These are phyloP conservation scores for Aspergillus sp. DNA, from an alignment of 2,329 filamentous ascomycete genomes.

Conservation along the genomic window DNA sequence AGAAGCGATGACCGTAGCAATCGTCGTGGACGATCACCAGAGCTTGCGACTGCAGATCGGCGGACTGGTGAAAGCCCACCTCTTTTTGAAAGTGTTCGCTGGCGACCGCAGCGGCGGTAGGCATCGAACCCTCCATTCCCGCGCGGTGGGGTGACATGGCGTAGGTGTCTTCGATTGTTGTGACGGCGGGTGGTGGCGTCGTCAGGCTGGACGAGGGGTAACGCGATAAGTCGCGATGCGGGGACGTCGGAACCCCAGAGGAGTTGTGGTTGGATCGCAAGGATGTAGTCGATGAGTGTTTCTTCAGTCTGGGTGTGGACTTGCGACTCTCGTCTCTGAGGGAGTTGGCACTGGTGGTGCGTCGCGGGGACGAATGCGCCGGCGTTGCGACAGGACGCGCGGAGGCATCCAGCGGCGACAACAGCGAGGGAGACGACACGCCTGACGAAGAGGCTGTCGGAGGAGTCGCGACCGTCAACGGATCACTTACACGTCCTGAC, in stretches of 20 bases:
- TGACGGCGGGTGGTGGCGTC: conserved; percentile 22
- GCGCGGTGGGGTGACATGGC: conserved; percentile 28
- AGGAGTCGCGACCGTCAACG: conserved; percentile 24
- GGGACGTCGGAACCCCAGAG: conserved; percentile 24
- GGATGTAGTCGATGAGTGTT: conserved; percentile 37
- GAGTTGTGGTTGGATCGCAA: conserved; percentile 33
- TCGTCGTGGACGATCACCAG: conserved; percentile 87
- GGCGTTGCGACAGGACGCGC: conserved; percentile 18
- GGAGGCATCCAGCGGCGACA: conserved; percentile 23
- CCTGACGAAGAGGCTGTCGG: conserved; percentile 24
- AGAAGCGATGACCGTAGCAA: conserved; percentile 91
- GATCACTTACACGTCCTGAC: conserved; percentile 25
- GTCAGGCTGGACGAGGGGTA: conserved; percentile 30
- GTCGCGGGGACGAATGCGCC: conserved; percentile 22
- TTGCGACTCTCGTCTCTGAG: conserved; percentile 35
- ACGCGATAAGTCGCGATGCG: conserved; percentile 31
- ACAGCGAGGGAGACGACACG: conserved; percentile 19
- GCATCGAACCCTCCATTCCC: conserved; percentile 19
- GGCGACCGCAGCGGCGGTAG: conserved; percentile 59
- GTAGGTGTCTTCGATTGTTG: conserved; percentile 11
- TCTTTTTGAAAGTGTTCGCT: conserved; percentile 68
- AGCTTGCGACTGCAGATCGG: conserved; percentile 53
- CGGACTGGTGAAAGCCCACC: conserved; percentile 59
- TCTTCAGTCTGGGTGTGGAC: conserved; percentile 36
- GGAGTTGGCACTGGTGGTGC: conserved; percentile 34